phyloP scores from a whole-genome alignment of 345 rosid species.

The Aethionema arabicum region DNA sequence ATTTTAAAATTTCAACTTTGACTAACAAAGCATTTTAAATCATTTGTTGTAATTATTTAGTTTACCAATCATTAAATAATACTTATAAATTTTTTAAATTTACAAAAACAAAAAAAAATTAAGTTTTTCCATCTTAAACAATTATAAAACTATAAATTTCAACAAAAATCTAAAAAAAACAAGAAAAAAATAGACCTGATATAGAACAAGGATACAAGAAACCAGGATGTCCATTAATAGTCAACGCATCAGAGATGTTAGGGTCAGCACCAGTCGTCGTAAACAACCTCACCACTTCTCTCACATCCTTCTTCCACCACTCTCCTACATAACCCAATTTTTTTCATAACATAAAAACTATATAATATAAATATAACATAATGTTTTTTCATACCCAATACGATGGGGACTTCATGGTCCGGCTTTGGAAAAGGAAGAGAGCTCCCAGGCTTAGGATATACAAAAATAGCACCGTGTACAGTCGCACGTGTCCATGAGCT shows the following conservation, averaged over 20 bases:
- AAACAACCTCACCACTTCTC: slow-evolving; percentile 19
- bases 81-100: too few species aligned
- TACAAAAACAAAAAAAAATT: too few species aligned
- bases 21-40: too few species aligned
- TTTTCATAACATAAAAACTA: not conserved
- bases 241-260: slow-evolving; percentile 47
- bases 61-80: too few species aligned
- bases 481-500: slow-evolving; percentile 44
- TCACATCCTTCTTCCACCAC: slow-evolving; percentile 50
- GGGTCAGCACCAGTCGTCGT: slow-evolving; percentile 33
- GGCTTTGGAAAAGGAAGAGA: slow-evolving; percentile 36
- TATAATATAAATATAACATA: not conserved
- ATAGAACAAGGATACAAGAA: slow-evolving; percentile 41
- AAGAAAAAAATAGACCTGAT: slow-evolving; percentile 20
- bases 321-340: slow-evolving; percentile 28
- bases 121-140: too few species aligned
- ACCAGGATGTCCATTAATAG: slow-evolving; percentile 56
- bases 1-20: too few species aligned
- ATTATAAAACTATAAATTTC: too few species aligned
- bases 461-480: slow-evolving; percentile 41
- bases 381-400: slow-evolving; percentile 29
- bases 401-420: slow-evolving; percentile 40
- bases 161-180: not conserved
- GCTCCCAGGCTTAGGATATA: slow-evolving; percentile 28
- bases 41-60: too few species aligned